Percentiles rank a stretch among this genome's conserved stretches.
These are phyloP conservation scores for Candida adriatica DNA, from an alignment of 805 yeast species.

Conservation along the genomic window DNA sequence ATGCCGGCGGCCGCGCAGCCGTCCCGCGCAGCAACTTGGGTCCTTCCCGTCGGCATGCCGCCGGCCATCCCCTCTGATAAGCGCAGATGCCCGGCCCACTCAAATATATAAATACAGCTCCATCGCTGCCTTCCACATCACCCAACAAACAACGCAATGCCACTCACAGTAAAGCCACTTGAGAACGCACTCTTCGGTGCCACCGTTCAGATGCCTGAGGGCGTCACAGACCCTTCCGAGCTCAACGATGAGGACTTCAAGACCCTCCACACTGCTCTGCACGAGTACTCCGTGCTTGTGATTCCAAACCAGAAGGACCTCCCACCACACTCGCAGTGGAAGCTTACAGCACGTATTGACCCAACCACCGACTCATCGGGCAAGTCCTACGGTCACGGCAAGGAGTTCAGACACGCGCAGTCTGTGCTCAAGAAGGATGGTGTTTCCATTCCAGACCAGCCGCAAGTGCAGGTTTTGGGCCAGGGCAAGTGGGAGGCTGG, in stretches of 20 bases:
- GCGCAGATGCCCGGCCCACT: neutral
- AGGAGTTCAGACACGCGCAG: conserved; percentile 57
- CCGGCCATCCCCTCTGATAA: conserved; percentile 1
- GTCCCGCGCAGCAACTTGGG: neutral
- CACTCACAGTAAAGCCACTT: conserved; percentile 14
- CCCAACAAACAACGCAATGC: conserved; percentile 4
- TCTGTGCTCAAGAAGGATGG: conserved; percentile 79
- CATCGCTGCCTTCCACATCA: no score
- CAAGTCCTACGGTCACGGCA: conserved; percentile 79
- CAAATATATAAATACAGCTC: neutral
- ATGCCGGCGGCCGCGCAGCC: conserved; percentile 2
- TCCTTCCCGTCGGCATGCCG: neutral
- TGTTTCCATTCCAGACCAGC: conserved; percentile 68
- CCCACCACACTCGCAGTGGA: conserved; percentile 68
- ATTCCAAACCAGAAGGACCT: conserved; percentile 66
- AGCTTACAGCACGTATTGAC: conserved; percentile 71
- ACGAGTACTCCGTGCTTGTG: conserved; percentile 63
- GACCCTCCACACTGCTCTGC: conserved; percentile 54
- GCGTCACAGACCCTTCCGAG: conserved; percentile 61
- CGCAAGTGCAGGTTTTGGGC: conserved; percentile 88
- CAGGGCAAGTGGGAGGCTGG: conserved; percentile 64
- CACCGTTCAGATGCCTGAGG: conserved; percentile 48
- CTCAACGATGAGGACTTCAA: conserved; percentile 62
- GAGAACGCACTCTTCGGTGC: conserved; percentile 59
- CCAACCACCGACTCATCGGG: conserved; percentile 46